Evolutionary conservation across 2,329 filamentous ascomycete species (phyloP), one percentile per base, ranked within the genome.

Genomic region (Magnaporthiopsis poae): DNA sequence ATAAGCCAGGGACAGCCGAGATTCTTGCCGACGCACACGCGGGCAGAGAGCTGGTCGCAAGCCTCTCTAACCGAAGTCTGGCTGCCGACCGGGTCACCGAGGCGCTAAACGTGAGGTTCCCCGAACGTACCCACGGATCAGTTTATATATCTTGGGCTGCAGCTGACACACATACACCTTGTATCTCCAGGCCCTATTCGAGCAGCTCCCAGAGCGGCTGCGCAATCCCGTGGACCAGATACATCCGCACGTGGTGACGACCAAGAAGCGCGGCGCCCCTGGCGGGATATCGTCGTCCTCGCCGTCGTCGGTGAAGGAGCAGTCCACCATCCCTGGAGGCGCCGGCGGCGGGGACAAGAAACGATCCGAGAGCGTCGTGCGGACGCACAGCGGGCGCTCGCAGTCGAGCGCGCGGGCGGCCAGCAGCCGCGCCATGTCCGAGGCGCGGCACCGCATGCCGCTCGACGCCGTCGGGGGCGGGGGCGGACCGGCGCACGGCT

Each of bases 11-110:
- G 1, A 88, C 89, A 7, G 84, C 89, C 65, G 92, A 96, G 69
- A 89, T 97, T 29, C 80, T 97, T 68, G 88, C 88, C 65, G 94
- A 98, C 77, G 94, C 93, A 0, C 84, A 88, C 68, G 90, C 92
- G 69, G 95, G 94, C 25, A 90, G 90, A 73, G 89, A 94, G 69
- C 91, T 93, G 69, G 85, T 98, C 68, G 86, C 88, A 64, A 88
- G 87, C 21, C 82, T 98, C 67, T 90, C 92, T 2, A 88, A 90
- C 72, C 89, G 90, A 72, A 97, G 92, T 73, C 84, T 96, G 82
- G 92, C 93, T 52, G 95, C 95, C 3, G 92, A 97, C 74, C 84
- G 91, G 68, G 95, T 96, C 72, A 91, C 90, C 0, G 83, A 82
- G 62, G 89, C 91, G 60, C 82, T 99, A 35, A 85, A 87, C 74